These are phyloP conservation scores for Oidium heveae DNA, from an alignment of 2,329 filamentous ascomycete species.

Conservation along the genomic window DNA sequence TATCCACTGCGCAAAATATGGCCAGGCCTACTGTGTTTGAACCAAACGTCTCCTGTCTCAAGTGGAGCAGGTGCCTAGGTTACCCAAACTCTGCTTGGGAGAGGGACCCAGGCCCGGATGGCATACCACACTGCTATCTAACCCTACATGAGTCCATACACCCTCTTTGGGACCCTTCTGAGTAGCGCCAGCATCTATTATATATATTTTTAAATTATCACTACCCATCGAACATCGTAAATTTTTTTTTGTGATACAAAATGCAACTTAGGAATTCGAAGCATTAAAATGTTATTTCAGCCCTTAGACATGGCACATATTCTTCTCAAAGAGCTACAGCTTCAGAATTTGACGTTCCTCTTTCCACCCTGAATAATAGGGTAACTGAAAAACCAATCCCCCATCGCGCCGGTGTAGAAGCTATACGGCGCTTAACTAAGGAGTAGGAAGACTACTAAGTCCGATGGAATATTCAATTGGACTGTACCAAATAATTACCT, in stretches of 20 bases:
- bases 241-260: not conserved
- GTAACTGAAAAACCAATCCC: not conserved
- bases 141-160: not conserved
- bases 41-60: too few relatives aligned
- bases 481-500: not conserved
- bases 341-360: not conserved
- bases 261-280: not conserved
- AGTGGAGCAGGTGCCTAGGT: too few relatives aligned
- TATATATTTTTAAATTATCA: not conserved
- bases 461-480: not conserved
- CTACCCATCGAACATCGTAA: not conserved
- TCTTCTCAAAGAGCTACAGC: not conserved
- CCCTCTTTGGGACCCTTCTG: not conserved
- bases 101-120: too few relatives aligned
- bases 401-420: not conserved
- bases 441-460: not conserved
- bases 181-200: not conserved
- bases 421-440: not conserved
- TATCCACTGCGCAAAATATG: not conserved
- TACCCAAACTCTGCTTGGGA: too few relatives aligned
- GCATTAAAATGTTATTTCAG: not conserved
- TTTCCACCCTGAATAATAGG: not conserved
- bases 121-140: too few relatives aligned
- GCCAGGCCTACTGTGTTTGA: too few relatives aligned
- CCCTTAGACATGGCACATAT: not conserved